Evolutionary conservation across 257 asterid species (phyloP), one percentile per base, ranked within the genome.

Genomic region (Verbascum thapsus): DNA sequence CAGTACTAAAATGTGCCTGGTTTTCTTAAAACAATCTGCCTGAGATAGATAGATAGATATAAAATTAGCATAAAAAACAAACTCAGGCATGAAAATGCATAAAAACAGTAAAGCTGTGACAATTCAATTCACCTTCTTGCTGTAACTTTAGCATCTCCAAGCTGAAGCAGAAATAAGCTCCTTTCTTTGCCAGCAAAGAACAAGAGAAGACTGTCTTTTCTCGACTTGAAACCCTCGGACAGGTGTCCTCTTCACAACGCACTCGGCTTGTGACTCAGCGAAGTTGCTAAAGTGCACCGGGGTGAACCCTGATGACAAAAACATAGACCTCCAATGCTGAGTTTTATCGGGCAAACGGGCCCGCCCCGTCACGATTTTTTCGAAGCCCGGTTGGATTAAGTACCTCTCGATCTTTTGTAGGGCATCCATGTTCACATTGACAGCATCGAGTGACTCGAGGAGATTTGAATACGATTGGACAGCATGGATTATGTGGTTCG

Each of bases 121-220:
- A 62, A 26, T 74, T 69, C 34, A 50, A 69, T 68, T 83, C 78
- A 74, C 81, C 82, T 77, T 70, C 74, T 39, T 32, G 40, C 11
- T 38, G 53, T 48, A 63, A 34, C 65, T 49, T 83, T 65, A 94
- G 86, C 96, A 87, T 72, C 95, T 81, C 99, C 99, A 94, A 63
- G 98, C 99, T 3, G 95, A 85, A 30, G 88, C 96, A 13, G 99
- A 94, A 63, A 94, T 70, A 51, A 94, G 88, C 80, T 94, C 99
- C 90, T 94, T 90, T 43, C 89, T 64, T 55, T 94, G 96, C 99
- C 99, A 94, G 62, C 95, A 87, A 20, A 94, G 96, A 44, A 90
- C 94, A 6, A 94, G 96, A 3, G 95, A 82, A 18, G 87, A 83
- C 57, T 94, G 99, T 61, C 98, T 80, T 85, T 88, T 94, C 82